These are phyloP conservation scores for Draba incana DNA, from an alignment of 345 rosid species.

Conservation along the genomic window DNA sequence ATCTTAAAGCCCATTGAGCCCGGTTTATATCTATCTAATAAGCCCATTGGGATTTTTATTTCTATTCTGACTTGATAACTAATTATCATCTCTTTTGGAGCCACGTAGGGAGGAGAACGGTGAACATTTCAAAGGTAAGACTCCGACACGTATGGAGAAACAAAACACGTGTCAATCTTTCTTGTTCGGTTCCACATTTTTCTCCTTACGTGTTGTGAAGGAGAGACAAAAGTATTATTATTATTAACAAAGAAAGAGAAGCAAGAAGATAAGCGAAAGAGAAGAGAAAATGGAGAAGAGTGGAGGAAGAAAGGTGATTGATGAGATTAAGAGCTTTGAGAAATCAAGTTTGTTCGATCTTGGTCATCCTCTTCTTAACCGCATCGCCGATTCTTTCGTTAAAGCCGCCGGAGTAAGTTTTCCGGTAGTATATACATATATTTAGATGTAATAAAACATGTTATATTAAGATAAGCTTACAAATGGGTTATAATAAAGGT, in stretches of 20 bases:
- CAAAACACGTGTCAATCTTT: constrained; percentile 35
- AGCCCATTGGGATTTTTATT: constrained; percentile 37
- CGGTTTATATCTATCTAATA: not conserved
- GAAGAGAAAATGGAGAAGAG: constrained; percentile 33
- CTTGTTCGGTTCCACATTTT: constrained; percentile 33
- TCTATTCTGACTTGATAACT: not conserved
- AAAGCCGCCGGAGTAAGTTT: constrained; percentile 80
- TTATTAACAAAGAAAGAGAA: constrained; percentile 4
- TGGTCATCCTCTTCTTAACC: constrained; percentile 96
- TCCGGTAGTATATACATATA: not conserved
- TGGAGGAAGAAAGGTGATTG: constrained; percentile 47
- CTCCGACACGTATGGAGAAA: constrained; percentile 37
- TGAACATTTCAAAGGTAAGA: constrained; percentile 31
- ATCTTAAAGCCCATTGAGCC: no score
- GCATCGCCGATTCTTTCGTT: constrained; percentile 83
- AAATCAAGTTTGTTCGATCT: constrained; percentile 73
- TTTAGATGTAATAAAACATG: not conserved
- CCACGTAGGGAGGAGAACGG: constrained; percentile 30
- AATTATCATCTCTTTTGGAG: not conserved
- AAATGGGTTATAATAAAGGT: constrained; percentile 47
- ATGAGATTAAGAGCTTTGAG: constrained; percentile 60
- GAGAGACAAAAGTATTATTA: not conserved
- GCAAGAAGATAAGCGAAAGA: constrained; percentile 18
- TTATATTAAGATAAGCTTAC: not conserved
- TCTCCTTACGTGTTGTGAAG: constrained; percentile 28